Percentiles rank a stretch among this genome's conserved stretches.
phyloP scores from a whole-genome alignment of 257 asterid genomes.

The Lavandula angustifolia region DNA sequence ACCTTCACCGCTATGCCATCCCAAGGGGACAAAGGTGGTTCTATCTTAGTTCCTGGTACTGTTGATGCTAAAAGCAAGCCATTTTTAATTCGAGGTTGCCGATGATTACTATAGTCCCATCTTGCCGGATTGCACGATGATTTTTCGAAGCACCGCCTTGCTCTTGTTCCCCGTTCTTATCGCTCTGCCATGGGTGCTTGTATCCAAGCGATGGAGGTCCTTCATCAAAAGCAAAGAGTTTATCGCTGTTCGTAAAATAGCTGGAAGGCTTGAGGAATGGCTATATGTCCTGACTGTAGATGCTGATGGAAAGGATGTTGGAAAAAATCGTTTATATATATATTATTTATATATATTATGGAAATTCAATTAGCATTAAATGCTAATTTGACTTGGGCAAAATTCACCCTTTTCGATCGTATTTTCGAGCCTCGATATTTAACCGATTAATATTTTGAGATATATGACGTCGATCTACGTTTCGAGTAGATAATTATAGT shows the following conservation, averaged over 20 bases:
- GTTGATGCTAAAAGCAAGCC: constrained; percentile 37
- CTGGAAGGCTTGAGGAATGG: constrained; percentile 87
- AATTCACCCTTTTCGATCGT: too few species aligned
- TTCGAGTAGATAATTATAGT: too few species aligned
- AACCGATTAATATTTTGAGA: too few species aligned
- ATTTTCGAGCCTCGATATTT: too few species aligned
- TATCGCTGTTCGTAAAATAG: constrained; percentile 59
- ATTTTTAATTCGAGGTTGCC: constrained; percentile 30
- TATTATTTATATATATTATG: too few species aligned
- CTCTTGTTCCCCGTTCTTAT: constrained; percentile 71
- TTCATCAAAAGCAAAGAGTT: constrained; percentile 72
- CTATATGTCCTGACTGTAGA: constrained; percentile 65
- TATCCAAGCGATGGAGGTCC: constrained; percentile 75
- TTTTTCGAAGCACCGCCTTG: constrained; percentile 74
- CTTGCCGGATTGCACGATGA: constrained; percentile 89
- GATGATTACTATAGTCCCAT: constrained; percentile 41
- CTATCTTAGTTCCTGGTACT: constrained; percentile 34
- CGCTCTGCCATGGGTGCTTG: constrained; percentile 71
- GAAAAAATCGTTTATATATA: too few species aligned
- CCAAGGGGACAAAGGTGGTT: too few species aligned
- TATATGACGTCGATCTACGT: too few species aligned
- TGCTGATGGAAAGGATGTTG: constrained; percentile 57
- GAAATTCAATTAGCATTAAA: too few species aligned
- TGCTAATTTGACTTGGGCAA: too few species aligned
- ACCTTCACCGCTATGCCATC: too few species aligned